These are phyloP conservation scores for Excoecaria agallocha DNA, from an alignment of 345 rosid genomes.

Conservation along the genomic window DNA sequence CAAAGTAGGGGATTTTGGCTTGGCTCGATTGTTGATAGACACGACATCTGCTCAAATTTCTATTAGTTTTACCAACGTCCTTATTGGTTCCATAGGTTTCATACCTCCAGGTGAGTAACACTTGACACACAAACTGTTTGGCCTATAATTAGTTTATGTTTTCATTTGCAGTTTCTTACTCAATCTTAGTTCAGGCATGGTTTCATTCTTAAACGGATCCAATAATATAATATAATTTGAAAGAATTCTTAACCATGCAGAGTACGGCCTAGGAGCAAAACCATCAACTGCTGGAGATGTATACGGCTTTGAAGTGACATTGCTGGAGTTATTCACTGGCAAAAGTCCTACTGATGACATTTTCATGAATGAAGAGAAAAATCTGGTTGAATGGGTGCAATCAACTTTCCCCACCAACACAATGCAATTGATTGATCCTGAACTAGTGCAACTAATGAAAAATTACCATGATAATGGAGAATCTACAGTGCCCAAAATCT, in stretches of 20 bases:
- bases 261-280: constrained; percentile 47
- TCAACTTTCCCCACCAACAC: constrained; percentile 22
- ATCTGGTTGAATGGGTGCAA: constrained; percentile 37
- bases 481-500: neutral
- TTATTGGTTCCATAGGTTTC: constrained; percentile 54
- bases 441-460: constrained; percentile 11
- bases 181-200: neutral
- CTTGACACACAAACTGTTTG: too few species aligned
- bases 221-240: too few species aligned
- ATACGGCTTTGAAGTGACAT: constrained; percentile 40
- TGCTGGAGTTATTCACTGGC: constrained; percentile 44
- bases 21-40: constrained; percentile 39
- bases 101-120: constrained; percentile 56
- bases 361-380: constrained; percentile 31
- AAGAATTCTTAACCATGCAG: constrained; percentile 23
- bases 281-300: constrained; percentile 54
- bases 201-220: too few species aligned
- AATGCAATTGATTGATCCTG: constrained; percentile 33
- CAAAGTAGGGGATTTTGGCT: constrained; percentile 52
- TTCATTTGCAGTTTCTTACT: neutral
- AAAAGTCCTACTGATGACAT: constrained; percentile 40
- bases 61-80: constrained; percentile 33
- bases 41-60: constrained; percentile 21
- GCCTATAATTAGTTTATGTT: neutral
- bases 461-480: neutral